These are phyloP conservation scores for Flaveria robusta DNA, from an alignment of 129 eudicot species.

Conservation along the genomic window DNA sequence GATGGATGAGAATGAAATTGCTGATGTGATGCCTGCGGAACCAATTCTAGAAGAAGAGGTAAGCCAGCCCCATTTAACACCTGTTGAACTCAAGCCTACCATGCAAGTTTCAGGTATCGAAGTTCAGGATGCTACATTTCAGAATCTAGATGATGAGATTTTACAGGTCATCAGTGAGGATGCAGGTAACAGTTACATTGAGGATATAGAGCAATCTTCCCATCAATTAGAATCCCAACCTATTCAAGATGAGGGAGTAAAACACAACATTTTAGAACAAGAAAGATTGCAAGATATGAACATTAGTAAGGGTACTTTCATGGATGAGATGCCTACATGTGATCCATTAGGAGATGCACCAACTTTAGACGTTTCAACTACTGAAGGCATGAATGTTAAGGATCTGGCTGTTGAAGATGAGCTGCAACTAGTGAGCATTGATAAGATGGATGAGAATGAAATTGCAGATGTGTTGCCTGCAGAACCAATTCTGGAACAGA, in stretches of 20 bases:
- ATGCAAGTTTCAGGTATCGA: slow-evolving; percentile 24
- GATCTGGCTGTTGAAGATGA: slow-evolving; percentile 18
- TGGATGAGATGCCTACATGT: slow-evolving; percentile 12
- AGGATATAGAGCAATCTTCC: slow-evolving; percentile 23
- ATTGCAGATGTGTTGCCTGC: slow-evolving; percentile 19
- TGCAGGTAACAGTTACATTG: slow-evolving; percentile 26
- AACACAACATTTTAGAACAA: slow-evolving; percentile 33
- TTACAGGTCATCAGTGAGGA: slow-evolving; percentile 26
- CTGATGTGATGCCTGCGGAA: slow-evolving; percentile 21
- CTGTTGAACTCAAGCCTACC: slow-evolving; percentile 26
- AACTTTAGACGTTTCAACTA: slow-evolving; percentile 16
- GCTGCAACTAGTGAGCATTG: slow-evolving; percentile 16
- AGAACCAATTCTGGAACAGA: slow-evolving; percentile 27
- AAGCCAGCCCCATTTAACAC: slow-evolving; percentile 15
- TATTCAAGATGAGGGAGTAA: slow-evolving; percentile 42
- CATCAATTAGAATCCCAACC: slow-evolving; percentile 42
- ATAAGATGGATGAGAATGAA: slow-evolving; percentile 27
- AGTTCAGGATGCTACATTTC: slow-evolving; percentile 8
- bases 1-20: slow-evolving; percentile 24
- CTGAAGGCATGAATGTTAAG: slow-evolving; percentile 1
- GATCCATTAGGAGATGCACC: slow-evolving; percentile 28
- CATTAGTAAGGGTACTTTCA: background rate
- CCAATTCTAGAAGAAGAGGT: slow-evolving; percentile 28
- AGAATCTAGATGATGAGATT: slow-evolving; percentile 25
- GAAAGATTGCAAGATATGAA: slow-evolving; percentile 1